Base-by-base conservation (phyloP, 202 grass and related monocot genomes). In the Cymbopogon flexuosus region DNA sequence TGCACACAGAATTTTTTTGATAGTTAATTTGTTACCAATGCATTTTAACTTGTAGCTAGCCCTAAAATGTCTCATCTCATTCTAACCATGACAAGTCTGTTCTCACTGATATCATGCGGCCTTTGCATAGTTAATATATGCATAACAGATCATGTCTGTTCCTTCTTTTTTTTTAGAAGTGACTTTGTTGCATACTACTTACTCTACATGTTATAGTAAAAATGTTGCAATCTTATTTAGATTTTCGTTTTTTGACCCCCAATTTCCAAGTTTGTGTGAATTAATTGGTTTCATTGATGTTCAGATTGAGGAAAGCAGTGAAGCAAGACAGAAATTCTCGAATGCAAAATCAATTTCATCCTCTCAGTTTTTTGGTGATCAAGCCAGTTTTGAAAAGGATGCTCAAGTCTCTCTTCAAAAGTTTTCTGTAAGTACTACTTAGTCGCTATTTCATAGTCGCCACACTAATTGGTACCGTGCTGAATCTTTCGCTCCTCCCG, bases 301-400 rank as follows among this genome's bases (percentile, higher is more conserved):
- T 72, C 70, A 99, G 96, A 66, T 85, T 8, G 84, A 96, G 68
- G 96, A 96, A 91, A 87, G 88, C 68, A 83, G 83, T 76, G 92
- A 93, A 86, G 96, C 92, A 41, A 90, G 92, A 78, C 78, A 93
- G n/a, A 99, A 96, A 63, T 99, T 99, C 66, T 99, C 92, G 56
- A 99, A 96, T 83, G 96, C 96, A n/a, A 99, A 99, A 73, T 96
- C 96, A 10, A 96, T 99, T 69, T 99, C 96, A 62, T 99, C 96
- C 43, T 91, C 96, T 69, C 96, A 99, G 70, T 99, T 87, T 88
- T 99, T 93, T 61, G 75, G 92, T 65, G 92, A 93, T 80, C 90
- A 93, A 45, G 83, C 46, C 60, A 88, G 79, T 79, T 77, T 80
- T 22, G 89, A 87, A 73, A 92, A 83, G 49, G 96, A 93, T 36